Percentiles rank a stretch among this genome's conserved stretches.
Evolutionary conservation across 176 grass and related monocot species (phyloP).

Genomic region (Oryza coarctata): DNA sequence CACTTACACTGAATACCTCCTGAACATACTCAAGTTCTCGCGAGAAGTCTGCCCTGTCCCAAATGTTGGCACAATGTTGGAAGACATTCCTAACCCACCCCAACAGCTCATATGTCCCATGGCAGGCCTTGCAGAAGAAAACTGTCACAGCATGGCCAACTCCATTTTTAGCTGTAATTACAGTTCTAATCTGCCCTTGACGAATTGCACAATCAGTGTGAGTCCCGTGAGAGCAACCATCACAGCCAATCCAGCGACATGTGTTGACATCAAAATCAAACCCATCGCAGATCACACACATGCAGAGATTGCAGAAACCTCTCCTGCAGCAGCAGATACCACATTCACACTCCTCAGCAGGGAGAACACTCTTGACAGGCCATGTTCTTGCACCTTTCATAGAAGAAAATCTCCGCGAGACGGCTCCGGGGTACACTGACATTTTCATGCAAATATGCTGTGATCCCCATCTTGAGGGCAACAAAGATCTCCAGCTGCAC

Average conservation of each 20-base stretch:
- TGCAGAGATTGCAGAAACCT: conserved; percentile 86
- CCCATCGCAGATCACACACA: conserved; percentile 85
- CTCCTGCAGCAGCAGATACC: conserved; percentile 55
- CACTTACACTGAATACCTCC: conserved; percentile 79
- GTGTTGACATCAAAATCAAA: conserved; percentile 94
- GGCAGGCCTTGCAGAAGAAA: conserved; percentile 81
- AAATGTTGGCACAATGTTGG: conserved; percentile 69
- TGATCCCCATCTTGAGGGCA: conserved; percentile 77
- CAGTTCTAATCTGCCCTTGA: conserved; percentile 48
- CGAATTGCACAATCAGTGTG: conserved; percentile 84
- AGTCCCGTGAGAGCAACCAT: conserved; percentile 86
- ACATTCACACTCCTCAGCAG: conserved; percentile 67
- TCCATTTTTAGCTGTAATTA: conserved; percentile 48
- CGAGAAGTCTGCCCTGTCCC: conserved; percentile 62
- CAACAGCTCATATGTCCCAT: conserved; percentile 68
- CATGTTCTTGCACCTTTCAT: conserved; percentile 85
- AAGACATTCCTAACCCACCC: conserved; percentile 90
- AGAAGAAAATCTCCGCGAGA: conserved; percentile 70
- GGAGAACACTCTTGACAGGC: conserved; percentile 68
- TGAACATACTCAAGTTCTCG: conserved; percentile 76
- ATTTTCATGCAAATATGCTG: conserved; percentile 75
- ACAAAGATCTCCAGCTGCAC: conserved; percentile 83
- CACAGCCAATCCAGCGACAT: conserved; percentile 90
- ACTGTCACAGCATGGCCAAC: conserved; percentile 51
- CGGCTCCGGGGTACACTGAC: conserved; percentile 49